Percentiles rank a stretch among this genome's conserved stretches.
Conservation (phyloP, 1,284 basidiomycete species). For the Microbotryum silenes-acaulis region DNA sequence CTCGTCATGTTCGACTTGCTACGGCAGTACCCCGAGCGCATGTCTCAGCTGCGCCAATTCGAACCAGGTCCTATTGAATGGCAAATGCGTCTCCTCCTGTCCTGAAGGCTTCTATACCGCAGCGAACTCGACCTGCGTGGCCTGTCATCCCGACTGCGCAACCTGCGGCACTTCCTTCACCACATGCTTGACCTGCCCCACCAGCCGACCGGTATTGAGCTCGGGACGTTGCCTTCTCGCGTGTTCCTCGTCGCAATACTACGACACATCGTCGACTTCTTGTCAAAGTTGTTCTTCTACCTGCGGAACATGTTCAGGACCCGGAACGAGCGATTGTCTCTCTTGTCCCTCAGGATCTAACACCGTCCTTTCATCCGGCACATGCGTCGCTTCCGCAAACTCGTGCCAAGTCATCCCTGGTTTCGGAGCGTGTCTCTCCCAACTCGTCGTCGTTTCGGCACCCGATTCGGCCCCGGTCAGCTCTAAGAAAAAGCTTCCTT, state of each 20-base stretch:
- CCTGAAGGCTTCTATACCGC: conserved; percentile 61
- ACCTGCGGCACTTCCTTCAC: conserved; percentile 65
- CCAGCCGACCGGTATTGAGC: conserved; percentile 59
- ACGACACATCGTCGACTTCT: conserved; percentile 54
- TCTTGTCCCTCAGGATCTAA: conserved; percentile 52
- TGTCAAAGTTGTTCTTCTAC: conserved; percentile 57
- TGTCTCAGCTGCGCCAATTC: conserved; percentile 59
- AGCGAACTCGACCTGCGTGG: conserved; percentile 49
- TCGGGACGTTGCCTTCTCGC: conserved; percentile 62
- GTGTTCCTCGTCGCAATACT: conserved; percentile 61
- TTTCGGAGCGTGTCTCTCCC: conserved; percentile 66
- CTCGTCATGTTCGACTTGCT: conserved; percentile 62
- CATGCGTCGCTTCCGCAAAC: conserved; percentile 52
- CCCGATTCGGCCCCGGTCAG: too few relatives aligned
- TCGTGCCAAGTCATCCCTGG: conserved; percentile 56
- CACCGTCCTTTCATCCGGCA: conserved; percentile 56
- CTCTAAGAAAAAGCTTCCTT: conserved; percentile 8
- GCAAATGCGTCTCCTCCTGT: conserved; percentile 61
- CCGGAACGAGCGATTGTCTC: conserved; percentile 59
- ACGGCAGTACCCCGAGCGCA: conserved; percentile 52
- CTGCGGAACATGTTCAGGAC: conserved; percentile 63
- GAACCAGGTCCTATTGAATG: conserved; percentile 56
- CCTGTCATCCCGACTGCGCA: conserved; percentile 71
- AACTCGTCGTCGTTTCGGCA: conserved; percentile 56
- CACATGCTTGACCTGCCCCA: conserved; percentile 63